phyloP scores from a whole-genome alignment of 495 filamentous ascomycete genomes.

The Hypoxylon perforatum region DNA sequence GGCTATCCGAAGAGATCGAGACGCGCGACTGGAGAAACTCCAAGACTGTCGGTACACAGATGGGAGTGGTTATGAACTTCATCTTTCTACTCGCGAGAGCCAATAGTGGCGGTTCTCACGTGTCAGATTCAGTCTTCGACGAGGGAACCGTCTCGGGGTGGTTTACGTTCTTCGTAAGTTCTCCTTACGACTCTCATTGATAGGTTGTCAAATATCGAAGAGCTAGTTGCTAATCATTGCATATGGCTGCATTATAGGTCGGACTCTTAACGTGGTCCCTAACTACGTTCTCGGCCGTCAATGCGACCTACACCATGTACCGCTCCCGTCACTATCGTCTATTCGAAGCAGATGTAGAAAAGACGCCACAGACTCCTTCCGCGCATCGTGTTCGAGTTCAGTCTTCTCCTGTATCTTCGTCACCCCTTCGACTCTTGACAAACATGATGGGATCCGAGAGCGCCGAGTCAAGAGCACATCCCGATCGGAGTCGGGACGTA shows the following conservation, averaged over 20 bases:
- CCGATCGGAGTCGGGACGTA: conserved; percentile 85
- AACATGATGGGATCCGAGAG: conserved; percentile 67
- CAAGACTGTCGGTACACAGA: conserved; percentile 75
- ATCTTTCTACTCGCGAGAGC: conserved; percentile 84
- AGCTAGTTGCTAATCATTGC: conserved; percentile 12
- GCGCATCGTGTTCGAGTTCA: conserved; percentile 91
- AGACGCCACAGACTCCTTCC: conserved; percentile 79
- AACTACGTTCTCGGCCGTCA: conserved; percentile 70
- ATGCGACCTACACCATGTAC: conserved; percentile 84
- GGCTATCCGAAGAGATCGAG: conserved; percentile 89
- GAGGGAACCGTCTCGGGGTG: conserved; percentile 71
- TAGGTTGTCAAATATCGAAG: neutral
- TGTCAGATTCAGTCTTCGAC: conserved; percentile 84
- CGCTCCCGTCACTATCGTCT: conserved; percentile 88
- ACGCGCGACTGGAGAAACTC: conserved; percentile 91
- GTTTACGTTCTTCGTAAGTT: conserved; percentile 82
- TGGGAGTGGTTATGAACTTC: conserved; percentile 81
- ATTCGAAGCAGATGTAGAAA: conserved; percentile 86
- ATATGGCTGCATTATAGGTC: conserved; percentile 59
- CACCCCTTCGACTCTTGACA: conserved; percentile 81
- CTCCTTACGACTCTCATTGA: neutral
- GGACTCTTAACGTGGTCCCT: conserved; percentile 76
- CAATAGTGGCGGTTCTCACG: conserved; percentile 64
- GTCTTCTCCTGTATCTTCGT: conserved; percentile 81
- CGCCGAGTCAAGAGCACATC: conserved; percentile 83